Evolutionary conservation across 1,139 yeast genomes (phyloP).

Genomic region (Kluyveromyces sp.): DNA sequence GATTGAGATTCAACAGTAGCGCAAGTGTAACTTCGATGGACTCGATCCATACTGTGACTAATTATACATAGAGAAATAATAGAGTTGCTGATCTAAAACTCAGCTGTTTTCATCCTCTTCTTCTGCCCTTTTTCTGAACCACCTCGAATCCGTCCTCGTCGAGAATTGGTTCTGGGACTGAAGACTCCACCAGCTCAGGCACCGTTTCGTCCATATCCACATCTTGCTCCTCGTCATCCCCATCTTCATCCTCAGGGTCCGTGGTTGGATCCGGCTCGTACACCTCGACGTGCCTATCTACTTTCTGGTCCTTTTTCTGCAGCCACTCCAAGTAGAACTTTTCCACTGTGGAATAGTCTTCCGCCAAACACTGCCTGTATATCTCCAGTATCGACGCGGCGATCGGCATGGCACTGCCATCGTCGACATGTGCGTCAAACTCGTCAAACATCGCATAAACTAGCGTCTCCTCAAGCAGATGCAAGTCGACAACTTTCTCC

Average conservation of each 20-base stretch:
- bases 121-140: conserved; percentile 62
- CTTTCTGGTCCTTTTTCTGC: conserved; percentile 40
- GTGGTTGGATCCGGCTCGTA: conserved; percentile 43
- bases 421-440: conserved; percentile 81
- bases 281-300: conserved; percentile 31
- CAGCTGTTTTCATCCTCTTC: conserved; percentile 24
- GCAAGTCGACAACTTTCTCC: conserved; percentile 60
- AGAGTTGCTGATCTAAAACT: conserved; percentile 1
- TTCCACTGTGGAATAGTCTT: conserved; percentile 51
- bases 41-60: conserved; percentile 5
- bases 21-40: conserved; percentile 16
- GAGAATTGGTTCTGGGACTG: conserved; percentile 47
- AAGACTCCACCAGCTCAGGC: conserved; percentile 27
- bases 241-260: conserved; percentile 34
- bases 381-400: conserved; percentile 60
- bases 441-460: conserved; percentile 92
- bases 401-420: conserved; percentile 73
- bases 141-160: conserved; percentile 94
- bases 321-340: conserved; percentile 53
- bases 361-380: conserved; percentile 55
- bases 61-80: conserved; percentile 7
- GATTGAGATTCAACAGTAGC: conserved; percentile 24
- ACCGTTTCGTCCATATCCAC: conserved; percentile 11
- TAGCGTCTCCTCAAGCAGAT: conserved; percentile 76
- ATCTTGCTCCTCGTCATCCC: conserved; percentile 16